Percentiles rank a stretch among this genome's conserved stretches.
These are phyloP conservation scores for Candida ponderosae DNA, from an alignment of 805 yeast genomes.

Conservation along the genomic window DNA sequence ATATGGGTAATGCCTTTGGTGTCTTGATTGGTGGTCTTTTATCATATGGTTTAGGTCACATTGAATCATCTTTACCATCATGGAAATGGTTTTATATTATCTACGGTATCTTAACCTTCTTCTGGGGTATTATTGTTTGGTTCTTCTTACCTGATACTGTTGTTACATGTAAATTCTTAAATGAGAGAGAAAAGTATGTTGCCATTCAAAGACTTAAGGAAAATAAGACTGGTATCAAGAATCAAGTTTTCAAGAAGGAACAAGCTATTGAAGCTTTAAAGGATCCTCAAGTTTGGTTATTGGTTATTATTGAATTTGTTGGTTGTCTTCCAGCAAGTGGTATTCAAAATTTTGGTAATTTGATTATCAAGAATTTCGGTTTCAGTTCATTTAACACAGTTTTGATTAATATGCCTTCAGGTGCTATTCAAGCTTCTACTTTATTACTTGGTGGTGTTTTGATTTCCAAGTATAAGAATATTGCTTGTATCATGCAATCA, in stretches of 20 bases:
- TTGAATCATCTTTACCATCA: conserved; percentile 14
- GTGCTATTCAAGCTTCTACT: conserved; percentile 17
- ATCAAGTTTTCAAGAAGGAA: conserved; percentile 28
- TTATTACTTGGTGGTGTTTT: conserved; percentile 33
- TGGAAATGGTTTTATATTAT: conserved; percentile 44
- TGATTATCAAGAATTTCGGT: conserved; percentile 33
- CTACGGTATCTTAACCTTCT: conserved; percentile 37
- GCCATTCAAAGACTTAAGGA: conserved; percentile 29
- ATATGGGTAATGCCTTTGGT: conserved; percentile 26
- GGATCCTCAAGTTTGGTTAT: conserved; percentile 32
- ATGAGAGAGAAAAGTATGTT: conserved; percentile 33
- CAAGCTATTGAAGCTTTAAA: conserved; percentile 32
- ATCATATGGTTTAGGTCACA: conserved; percentile 18
- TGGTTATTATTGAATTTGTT: conserved; percentile 27
- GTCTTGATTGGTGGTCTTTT: conserved; percentile 25
- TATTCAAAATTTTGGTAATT: conserved; percentile 43
- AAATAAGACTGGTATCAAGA: conserved; percentile 31
- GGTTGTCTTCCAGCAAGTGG: conserved; percentile 44
- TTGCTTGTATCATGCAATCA: conserved; percentile 19
- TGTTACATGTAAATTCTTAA: conserved; percentile 31
- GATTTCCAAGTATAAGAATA: conserved; percentile 16
- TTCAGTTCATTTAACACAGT: conserved; percentile 14
- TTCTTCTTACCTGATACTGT: conserved; percentile 43
- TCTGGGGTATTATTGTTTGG: conserved; percentile 20
- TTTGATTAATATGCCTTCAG: conserved; percentile 22